These are phyloP conservation scores for Aspergillus thermomutatus DNA, from an alignment of 2,329 filamentous ascomycete genomes.

Conservation along the genomic window DNA sequence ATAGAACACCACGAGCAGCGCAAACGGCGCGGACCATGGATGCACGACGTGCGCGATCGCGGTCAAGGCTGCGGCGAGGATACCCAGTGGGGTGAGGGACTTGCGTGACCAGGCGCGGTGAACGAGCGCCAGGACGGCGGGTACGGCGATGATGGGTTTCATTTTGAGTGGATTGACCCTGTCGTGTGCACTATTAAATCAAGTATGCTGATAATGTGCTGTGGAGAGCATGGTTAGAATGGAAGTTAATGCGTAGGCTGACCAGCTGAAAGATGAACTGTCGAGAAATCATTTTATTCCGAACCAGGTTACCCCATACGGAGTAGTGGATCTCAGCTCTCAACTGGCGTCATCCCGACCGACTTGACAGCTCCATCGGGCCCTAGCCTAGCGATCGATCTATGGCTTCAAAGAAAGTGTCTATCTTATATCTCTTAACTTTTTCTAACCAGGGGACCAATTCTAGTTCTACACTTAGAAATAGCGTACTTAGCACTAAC, in stretches of 20 bases:
- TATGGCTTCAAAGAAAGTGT: background rate
- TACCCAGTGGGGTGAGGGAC: slow-evolving; percentile 73
- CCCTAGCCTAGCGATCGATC: background rate
- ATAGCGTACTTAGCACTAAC: background rate
- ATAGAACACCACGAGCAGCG: slow-evolving; percentile 79
- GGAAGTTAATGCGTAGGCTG: background rate
- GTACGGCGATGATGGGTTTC: slow-evolving; percentile 43
- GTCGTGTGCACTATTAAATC: background rate
- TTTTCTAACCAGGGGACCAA: background rate
- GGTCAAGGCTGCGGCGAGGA: slow-evolving; percentile 68
- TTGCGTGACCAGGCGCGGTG: slow-evolving; percentile 68
- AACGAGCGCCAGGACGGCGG: slow-evolving; percentile 56
- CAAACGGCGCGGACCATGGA: slow-evolving; percentile 90
- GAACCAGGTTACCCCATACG: background rate
- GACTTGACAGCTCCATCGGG: background rate
- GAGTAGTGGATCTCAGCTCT: background rate
- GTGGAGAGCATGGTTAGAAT: background rate
- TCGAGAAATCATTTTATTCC: too few species aligned
- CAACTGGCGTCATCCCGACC: background rate
- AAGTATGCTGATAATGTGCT: background rate
- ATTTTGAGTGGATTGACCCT: slow-evolving; percentile 22
- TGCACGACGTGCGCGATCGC: slow-evolving; percentile 82
- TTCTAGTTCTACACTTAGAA: background rate
- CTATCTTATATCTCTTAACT: background rate
- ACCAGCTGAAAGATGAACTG: background rate